These are phyloP conservation scores for Thinopyrum elongatum DNA, from an alignment of 176 grass and related monocot genomes.

Conservation along the genomic window DNA sequence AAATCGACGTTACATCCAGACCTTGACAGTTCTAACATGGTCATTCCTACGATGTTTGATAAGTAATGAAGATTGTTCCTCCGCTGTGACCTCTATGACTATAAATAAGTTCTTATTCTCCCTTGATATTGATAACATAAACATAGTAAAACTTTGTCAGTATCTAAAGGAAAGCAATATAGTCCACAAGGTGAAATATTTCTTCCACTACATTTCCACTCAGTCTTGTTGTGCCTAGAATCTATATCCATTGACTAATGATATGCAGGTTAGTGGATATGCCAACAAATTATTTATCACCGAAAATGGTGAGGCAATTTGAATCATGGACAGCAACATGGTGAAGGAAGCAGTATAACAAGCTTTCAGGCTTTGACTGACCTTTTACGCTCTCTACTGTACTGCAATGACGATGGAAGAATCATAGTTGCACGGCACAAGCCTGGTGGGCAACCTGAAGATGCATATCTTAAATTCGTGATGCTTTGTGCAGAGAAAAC, in stretches of 20 bases:
- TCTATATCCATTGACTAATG: slow-evolving; percentile 4
- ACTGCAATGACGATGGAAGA: slow-evolving; percentile 83
- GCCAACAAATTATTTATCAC: slow-evolving; percentile 48
- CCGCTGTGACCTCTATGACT: slow-evolving; percentile 60
- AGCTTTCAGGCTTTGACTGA: slow-evolving; percentile 68
- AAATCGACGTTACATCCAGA: slow-evolving; percentile 91
- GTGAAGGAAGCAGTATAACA: slow-evolving; percentile 72
- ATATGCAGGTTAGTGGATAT: slow-evolving; percentile 78
- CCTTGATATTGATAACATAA: slow-evolving; percentile 97
- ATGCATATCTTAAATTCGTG: slow-evolving; percentile 84
- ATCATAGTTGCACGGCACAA: slow-evolving; percentile 63
- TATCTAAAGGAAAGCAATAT: slow-evolving; percentile 97
- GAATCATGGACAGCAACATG: slow-evolving; percentile 18
- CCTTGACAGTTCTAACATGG: slow-evolving; percentile 65
- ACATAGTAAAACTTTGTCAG: slow-evolving; percentile 83
- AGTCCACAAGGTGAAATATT: slow-evolving; percentile 74
- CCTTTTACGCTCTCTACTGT: slow-evolving; percentile 65
- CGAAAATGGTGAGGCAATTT: slow-evolving; percentile 28
- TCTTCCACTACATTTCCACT: neutral
- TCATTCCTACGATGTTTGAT: slow-evolving; percentile 59
- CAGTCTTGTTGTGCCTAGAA: neutral
- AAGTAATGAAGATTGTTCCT: slow-evolving; percentile 32
- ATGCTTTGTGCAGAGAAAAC: slow-evolving; percentile 90
- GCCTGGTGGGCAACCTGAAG: slow-evolving; percentile 49
- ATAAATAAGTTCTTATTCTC: slow-evolving; percentile 95